A percentile compares a stretch with the other conserved stretches of the same genome.
phyloP scores from a whole-genome alignment of 495 filamentous ascomycete species.

The Penicillium simplicissimum region DNA sequence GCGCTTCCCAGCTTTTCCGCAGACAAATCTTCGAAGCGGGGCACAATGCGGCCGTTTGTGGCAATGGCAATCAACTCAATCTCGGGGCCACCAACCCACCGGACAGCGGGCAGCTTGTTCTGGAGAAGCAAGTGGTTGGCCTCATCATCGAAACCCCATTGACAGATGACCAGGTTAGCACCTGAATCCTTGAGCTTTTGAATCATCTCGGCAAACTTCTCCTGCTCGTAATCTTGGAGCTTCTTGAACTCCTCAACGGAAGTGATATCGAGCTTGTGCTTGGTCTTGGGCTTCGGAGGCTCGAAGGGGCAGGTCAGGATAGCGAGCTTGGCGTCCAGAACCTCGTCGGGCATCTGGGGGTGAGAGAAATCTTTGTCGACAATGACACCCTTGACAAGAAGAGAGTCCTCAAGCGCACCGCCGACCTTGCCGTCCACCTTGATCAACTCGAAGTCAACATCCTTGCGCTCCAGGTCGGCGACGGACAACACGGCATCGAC shows the following conservation, averaged over 20 bases:
- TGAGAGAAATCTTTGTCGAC: slow-evolving; percentile 99
- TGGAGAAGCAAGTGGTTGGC: slow-evolving; percentile 96
- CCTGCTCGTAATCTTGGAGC: slow-evolving; percentile 88
- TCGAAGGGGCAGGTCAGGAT: slow-evolving; percentile 98
- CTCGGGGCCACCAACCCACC: slow-evolving; percentile 98
- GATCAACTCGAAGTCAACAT: slow-evolving; percentile 98
- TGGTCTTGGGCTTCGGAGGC: slow-evolving; percentile 99
- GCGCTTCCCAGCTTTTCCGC: slow-evolving; percentile 87
- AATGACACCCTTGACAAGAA: slow-evolving; percentile 96
- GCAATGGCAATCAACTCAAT: slow-evolving; percentile 99
- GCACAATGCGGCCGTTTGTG: slow-evolving; percentile 96
- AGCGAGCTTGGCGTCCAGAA: slow-evolving; percentile 91
- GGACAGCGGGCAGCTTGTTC: slow-evolving; percentile 91
- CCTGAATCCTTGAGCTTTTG: slow-evolving; percentile 96
- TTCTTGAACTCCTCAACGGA: slow-evolving; percentile 97
- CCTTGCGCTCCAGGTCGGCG: slow-evolving; percentile 91
- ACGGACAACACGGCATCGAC: slow-evolving; percentile 96
- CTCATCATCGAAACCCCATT: slow-evolving; percentile 99
- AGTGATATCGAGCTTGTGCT: slow-evolving; percentile 98
- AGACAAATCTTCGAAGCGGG: slow-evolving; percentile 92
- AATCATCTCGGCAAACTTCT: slow-evolving; percentile 99
- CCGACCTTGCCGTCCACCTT: slow-evolving; percentile 99
- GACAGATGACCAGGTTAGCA: slow-evolving; percentile 96
- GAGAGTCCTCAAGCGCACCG: slow-evolving; percentile 88
- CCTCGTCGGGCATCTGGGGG: slow-evolving; percentile 96